Evolutionary conservation across 352 stramenopile species (phyloP), one percentile per base, ranked within the genome.

Genomic region (Phytophthora hibernalis): DNA sequence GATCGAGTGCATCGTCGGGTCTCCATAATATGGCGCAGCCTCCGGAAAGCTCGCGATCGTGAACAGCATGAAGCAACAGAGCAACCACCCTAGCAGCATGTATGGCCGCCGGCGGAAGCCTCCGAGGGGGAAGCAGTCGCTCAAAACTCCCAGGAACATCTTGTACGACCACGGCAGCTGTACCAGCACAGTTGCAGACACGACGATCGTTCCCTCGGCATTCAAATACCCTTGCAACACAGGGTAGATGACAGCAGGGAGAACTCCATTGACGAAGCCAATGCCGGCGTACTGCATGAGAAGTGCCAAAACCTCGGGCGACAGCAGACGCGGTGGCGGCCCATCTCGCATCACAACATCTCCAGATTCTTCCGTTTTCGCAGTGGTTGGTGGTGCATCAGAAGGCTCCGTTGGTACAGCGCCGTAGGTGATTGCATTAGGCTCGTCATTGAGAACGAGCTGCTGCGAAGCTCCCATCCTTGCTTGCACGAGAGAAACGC

Each of bases 81-180:
- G 44, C 42, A 72, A 1, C 82, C 82, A 91, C 12, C 82, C 82
- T 4, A 87, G 40, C 3, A 83, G 40, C 70, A 91, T 89, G 63
- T 89, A 91, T 4, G 82, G 78, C 1, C 76, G 72, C 28, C 80
- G 77, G 26, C 82, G 77, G 51, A 79, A 89, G 21, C 80, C 80
- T 28, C 47, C 65, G 52, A 91, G 76, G n/a, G 82, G 80, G 35
- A 89, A 78, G 33, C 79, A 89, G 69, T 91, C 82, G 44, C 76
- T 87, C 22, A 88, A 24, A 31, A 91, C 65, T 28, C 82, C 80
- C 21, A 83, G 62, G 31, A 91, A 85, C 20, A 88, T 42, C 50
- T 89, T 89, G 55, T 81, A 87, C 12, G 71, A 85, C 79, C 80
- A 91, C 9, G 79, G 74, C 0, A 91, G 40, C n/a, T 85, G 66